Base-by-base conservation (phyloP, 768 basidiomycete species). In the Boletus rubroflammeus region DNA sequence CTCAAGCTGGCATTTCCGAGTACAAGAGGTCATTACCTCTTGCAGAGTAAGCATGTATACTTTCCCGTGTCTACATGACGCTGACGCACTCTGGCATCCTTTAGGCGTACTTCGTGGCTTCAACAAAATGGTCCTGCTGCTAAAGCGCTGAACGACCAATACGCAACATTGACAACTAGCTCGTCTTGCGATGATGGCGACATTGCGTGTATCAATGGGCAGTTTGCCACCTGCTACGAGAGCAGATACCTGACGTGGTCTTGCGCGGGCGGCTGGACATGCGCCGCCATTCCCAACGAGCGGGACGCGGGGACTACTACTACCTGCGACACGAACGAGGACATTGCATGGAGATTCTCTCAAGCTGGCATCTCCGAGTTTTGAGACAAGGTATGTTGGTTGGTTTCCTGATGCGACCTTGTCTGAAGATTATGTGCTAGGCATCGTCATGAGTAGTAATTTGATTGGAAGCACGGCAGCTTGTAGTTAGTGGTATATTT, bases 71-170 rank as follows among this genome's bases (percentile, higher is more conserved):
- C 9, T n/a, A 21, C 1, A 4, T n/a, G 7, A 5, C 5, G 28
- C 44, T 60, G 35, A 60, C 21, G 0, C 19, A 9, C 13, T 32
- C 45, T 43, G n/a, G n/a, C n/a, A n/a, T 28, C 31, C 14, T 34
- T 46, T 21, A 66, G 57, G 53, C 62, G 64, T 26, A 55, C 51
- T 46, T 23, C 41, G 25, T 63, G 40, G 45, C 54, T 66, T 26
- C 62, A 66, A 46, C 54, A 66, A n/a, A 66, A 66, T 1, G 64
- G 62, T 17, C 62, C 57, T 21, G 65, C 62, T 43, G 60, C 65
- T 13, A 54, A 64, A n/a, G 59, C 56, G 21, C 51, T 66, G n/a
- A 66, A 66, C 25, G 57, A 63, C 34, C 57, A 66, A 32, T 66
- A 66, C 19, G 36, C 34, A 0, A 11, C 57, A 4, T 41, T 66